phyloP scores from a whole-genome alignment of 352 stramenopile species.

The Detonula confervacea region DNA sequence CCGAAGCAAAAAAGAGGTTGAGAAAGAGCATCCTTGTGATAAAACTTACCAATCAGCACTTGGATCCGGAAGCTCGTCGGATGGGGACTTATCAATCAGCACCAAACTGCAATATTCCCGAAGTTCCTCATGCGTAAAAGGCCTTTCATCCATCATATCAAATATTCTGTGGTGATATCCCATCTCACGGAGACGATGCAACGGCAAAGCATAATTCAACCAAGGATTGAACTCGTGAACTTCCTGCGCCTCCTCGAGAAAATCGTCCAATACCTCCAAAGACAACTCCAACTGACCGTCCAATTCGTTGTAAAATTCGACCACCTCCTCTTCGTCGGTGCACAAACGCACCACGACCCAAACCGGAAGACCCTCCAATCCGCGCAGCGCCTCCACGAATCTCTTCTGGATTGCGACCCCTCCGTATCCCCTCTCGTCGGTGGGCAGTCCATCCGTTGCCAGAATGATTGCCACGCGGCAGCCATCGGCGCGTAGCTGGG shows the following conservation, averaged over 20 bases:
- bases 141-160: slow-evolving; percentile 85
- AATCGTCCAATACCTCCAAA: slow-evolving; percentile 86
- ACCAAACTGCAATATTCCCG: slow-evolving; percentile 75
- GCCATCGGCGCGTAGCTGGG: slow-evolving; percentile 50
- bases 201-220: slow-evolving; percentile 83
- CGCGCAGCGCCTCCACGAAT: slow-evolving; percentile 64
- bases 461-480: slow-evolving; percentile 69
- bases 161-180: slow-evolving; percentile 81
- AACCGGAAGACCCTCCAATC: slow-evolving; percentile 72
- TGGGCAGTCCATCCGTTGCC: slow-evolving; percentile 73
- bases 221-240: slow-evolving; percentile 79
- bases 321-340: slow-evolving; percentile 84
- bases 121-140: slow-evolving; percentile 66
- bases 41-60: slow-evolving; percentile 59
- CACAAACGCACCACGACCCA: slow-evolving; percentile 86
- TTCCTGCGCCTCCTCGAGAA: slow-evolving; percentile 76
- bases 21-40: no score
- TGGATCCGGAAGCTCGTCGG: slow-evolving; percentile 70
- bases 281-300: slow-evolving; percentile 85
- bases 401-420: slow-evolving; percentile 26
- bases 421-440: slow-evolving; percentile 51
- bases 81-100: slow-evolving; percentile 60
- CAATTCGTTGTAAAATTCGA: slow-evolving; percentile 85
- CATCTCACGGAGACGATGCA: slow-evolving; percentile 85
- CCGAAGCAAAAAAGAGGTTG: no score